These are phyloP conservation scores for Raffaelea deltoideospora DNA, from an alignment of 2,329 filamentous ascomycete genomes.

Conservation along the genomic window DNA sequence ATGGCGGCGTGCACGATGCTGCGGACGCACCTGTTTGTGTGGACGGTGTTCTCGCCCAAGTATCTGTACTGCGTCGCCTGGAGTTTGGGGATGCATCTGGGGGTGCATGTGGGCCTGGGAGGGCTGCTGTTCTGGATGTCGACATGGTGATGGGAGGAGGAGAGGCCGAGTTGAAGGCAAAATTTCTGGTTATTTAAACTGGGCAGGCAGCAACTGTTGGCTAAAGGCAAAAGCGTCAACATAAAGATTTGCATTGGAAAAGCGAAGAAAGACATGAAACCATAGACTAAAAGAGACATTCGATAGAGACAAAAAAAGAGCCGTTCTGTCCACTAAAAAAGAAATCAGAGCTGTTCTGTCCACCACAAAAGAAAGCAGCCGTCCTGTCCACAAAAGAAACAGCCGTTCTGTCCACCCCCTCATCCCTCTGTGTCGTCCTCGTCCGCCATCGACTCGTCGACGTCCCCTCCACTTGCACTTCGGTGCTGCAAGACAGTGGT, in stretches of 20 bases:
- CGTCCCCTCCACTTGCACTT: background rate
- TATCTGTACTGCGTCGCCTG: conserved; percentile 87
- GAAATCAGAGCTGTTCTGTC: background rate
- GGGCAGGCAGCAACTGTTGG: too few relatives aligned
- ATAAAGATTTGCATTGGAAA: too few relatives aligned
- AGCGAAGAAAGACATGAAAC: background rate
- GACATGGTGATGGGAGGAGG: too few relatives aligned
- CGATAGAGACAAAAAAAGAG: conserved; percentile 1
- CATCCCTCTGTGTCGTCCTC: conserved; percentile 4
- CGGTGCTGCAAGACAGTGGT: conserved; percentile 11
- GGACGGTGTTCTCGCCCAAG: conserved; percentile 97
- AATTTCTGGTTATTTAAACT: too few relatives aligned
- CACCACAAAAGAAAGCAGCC: background rate
- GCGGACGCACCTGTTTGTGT: conserved; percentile 86
- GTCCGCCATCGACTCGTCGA: conserved; percentile 5
- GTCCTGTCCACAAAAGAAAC: too few relatives aligned
- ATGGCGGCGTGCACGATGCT: conserved; percentile 81
- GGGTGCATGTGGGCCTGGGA: conserved; percentile 51
- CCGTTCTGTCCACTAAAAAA: background rate
- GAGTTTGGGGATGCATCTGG: conserved; percentile 67
- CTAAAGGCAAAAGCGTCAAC: background rate
- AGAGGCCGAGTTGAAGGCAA: too few relatives aligned
- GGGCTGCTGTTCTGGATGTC: conserved; percentile 40
- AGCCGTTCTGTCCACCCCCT: background rate
- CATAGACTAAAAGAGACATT: too few relatives aligned